phyloP scores from a whole-genome alignment of 139 green algal species.

The Chlamydomonas sphaeroides region DNA sequence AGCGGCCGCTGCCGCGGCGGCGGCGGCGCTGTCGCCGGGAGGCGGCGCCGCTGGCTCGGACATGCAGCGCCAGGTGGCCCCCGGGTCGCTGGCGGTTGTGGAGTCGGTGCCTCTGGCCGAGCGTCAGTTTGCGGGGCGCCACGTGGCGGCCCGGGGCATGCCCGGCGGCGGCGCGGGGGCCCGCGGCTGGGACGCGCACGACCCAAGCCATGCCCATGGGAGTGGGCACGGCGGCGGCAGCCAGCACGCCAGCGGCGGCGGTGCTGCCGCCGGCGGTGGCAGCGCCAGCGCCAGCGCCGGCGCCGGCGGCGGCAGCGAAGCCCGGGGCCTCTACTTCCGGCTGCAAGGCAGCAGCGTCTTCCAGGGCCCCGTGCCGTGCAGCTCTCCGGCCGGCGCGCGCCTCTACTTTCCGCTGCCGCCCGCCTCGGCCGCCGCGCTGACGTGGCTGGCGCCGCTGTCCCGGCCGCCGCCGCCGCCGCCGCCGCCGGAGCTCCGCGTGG shows the following conservation, averaged over 20 bases:
- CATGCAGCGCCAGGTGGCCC: background rate
- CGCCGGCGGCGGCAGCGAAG: background rate
- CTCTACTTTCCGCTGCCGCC: slow-evolving; percentile 22
- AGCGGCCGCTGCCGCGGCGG: background rate
- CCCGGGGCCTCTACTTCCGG: background rate
- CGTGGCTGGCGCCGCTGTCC: too few species aligned
- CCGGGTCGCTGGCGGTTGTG: slow-evolving; percentile 19
- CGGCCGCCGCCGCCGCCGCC: background rate
- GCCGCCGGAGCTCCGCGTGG: slow-evolving; percentile 27
- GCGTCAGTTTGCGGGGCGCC: background rate
- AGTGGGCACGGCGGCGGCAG: too few species aligned
- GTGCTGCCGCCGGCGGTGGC: too few species aligned
- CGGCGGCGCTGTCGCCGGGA: background rate
- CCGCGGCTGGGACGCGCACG: too few species aligned
- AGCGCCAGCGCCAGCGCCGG: background rate
- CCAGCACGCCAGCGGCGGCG: too few species aligned
- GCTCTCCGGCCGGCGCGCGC: background rate
- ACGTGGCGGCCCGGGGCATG: too few species aligned
- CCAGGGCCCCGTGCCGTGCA: slow-evolving; percentile 11
- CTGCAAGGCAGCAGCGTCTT: background rate
- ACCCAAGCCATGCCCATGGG: too few species aligned
- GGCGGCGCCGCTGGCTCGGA: background rate
- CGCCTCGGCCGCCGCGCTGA: background rate
- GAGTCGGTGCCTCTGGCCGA: slow-evolving; percentile 20
- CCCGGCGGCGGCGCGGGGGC: too few species aligned